A percentile compares a stretch with the other conserved stretches of the same genome.
phyloP scores from a whole-genome alignment of 192 early-diverging fungal genomes.

The Backusella westeae region DNA sequence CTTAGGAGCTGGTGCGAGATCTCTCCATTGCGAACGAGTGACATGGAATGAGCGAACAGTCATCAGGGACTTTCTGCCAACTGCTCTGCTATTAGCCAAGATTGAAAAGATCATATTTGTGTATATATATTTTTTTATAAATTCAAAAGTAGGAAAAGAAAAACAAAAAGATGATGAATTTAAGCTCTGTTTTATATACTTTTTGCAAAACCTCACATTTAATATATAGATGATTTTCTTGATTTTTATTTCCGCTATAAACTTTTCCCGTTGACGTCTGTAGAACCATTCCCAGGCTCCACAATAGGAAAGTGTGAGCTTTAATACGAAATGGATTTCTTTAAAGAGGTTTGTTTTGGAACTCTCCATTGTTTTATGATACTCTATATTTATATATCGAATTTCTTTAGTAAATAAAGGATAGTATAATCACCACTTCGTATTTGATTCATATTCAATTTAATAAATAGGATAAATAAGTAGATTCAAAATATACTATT shows the following conservation, averaged over 20 bases:
- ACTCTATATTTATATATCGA: background rate
- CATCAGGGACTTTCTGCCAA: background rate
- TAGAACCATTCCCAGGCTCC: background rate
- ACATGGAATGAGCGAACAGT: constrained; percentile 3
- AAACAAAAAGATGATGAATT: background rate
- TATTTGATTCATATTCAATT: no score
- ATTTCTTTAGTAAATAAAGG: no score
- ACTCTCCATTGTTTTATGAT: background rate
- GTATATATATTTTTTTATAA: background rate
- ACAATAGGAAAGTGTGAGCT: background rate
- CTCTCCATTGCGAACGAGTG: background rate
- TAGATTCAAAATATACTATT: no score
- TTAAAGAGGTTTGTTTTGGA: background rate
- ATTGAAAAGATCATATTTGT: background rate
- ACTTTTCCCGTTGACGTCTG: background rate
- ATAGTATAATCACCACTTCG: no score
- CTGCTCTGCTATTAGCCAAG: background rate
- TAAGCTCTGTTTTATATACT: background rate
- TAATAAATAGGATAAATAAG: no score
- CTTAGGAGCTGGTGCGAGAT: background rate
- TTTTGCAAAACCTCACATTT: background rate
- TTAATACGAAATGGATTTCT: background rate
- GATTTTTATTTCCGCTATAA: background rate
- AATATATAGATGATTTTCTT: background rate
- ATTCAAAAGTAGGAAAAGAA: background rate